Evolutionary conservation across 2,329 filamentous ascomycete species (phyloP).

Genomic region (Dothistroma pini): DNA sequence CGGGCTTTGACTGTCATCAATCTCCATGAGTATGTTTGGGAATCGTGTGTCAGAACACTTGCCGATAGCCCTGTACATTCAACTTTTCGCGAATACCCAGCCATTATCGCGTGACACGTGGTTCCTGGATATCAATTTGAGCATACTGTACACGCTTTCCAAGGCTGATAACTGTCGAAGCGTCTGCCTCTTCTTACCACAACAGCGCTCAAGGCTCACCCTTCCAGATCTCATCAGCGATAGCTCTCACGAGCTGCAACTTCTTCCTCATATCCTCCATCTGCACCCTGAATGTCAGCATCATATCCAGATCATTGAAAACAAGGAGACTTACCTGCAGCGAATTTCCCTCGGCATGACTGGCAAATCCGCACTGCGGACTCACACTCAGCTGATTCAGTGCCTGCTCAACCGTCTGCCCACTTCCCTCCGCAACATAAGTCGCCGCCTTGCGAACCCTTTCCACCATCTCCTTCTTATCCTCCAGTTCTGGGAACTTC

Average conservation of each 20-base stretch:
- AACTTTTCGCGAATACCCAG: too few species aligned
- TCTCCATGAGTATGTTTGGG: background rate
- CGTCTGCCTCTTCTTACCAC: background rate
- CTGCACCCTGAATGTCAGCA: constrained; percentile 33
- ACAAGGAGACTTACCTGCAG: background rate
- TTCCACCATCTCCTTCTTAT: constrained; percentile 46
- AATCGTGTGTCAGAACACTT: background rate
- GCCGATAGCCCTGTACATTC: too few species aligned
- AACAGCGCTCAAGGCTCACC: constrained; percentile 42
- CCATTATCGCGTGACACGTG: background rate
- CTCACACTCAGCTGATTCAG: constrained; percentile 65
- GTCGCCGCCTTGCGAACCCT: constrained; percentile 54
- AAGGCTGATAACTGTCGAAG: constrained; percentile 11
- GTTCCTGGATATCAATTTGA: background rate
- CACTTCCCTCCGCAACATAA: constrained; percentile 65
- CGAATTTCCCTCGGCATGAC: constrained; percentile 66
- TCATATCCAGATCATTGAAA: background rate
- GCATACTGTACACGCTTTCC: background rate
- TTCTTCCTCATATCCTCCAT: constrained; percentile 69
- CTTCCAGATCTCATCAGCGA: constrained; percentile 71
- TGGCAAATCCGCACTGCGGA: constrained; percentile 59
- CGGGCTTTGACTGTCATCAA: too few species aligned
- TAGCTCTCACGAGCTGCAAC: constrained; percentile 64
- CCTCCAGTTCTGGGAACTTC: constrained; percentile 46
- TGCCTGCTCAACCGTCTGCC: constrained; percentile 58